These are phyloP conservation scores for Agroathelia rolfsii DNA, from an alignment of 1,284 basidiomycete genomes.

Conservation along the genomic window DNA sequence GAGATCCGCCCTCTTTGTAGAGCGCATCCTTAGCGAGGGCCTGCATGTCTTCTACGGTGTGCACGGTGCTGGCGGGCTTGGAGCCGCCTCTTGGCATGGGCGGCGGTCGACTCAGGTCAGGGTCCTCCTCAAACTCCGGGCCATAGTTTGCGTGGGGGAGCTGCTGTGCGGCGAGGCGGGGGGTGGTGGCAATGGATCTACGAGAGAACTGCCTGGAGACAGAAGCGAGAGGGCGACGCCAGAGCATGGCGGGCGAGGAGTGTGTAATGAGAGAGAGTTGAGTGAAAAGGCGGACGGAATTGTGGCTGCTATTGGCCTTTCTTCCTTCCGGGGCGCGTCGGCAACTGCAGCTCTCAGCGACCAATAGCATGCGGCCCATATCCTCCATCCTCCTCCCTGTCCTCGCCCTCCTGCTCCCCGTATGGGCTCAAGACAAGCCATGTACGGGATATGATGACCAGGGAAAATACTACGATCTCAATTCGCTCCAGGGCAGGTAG, in stretches of 20 bases:
- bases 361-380: constrained; percentile 50
- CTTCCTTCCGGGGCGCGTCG: no score
- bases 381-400: no score
- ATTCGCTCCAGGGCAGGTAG: constrained; percentile 43
- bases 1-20: constrained; percentile 62
- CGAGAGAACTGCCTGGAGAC: not conserved
- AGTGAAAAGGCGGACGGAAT: constrained; percentile 4
- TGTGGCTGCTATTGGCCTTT: no score
- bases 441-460: constrained; percentile 30
- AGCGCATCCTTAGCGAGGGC: constrained; percentile 70
- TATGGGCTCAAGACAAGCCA: constrained; percentile 31
- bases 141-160: constrained; percentile 8
- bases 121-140: constrained; percentile 13
- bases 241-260: constrained; percentile 15
- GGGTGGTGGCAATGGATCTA: constrained; percentile 8
- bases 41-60: constrained; percentile 77
- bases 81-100: constrained; percentile 41
- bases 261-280: constrained; percentile 12
- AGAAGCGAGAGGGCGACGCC: constrained; percentile 7
- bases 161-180: constrained; percentile 14
- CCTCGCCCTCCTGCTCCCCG: no score
- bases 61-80: no score
- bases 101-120: constrained; percentile 18
- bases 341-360: constrained; percentile 34
- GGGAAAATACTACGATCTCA: constrained; percentile 56